Base-by-base conservation (phyloP, 2,329 filamentous ascomycete species). In the Fusarium mundagurra region DNA sequence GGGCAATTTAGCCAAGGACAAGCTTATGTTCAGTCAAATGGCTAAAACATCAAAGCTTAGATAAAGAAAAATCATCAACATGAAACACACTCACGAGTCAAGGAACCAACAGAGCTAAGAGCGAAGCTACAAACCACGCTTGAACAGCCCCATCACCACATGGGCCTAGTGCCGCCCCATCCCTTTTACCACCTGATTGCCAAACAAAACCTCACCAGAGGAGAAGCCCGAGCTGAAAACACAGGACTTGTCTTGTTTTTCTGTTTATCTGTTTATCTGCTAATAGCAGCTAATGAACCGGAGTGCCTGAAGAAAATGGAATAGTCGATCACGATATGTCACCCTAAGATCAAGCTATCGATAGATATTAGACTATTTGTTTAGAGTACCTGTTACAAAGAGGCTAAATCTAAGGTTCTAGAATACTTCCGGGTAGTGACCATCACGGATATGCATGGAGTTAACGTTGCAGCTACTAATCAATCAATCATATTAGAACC, bases 181-280 rank as follows among this genome's bases (percentile, higher is more conserved):
- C 39, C 33, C 29, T 54, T 36, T 22, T 11, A 64, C 44, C 51
- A 65, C 67, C 67, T 70, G 67, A 70, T 34, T 48, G 44, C 60
- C 66, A 53, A 54, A 70, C 67, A n/a, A 27, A 24, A 20, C 27
- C 41, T 57, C 57, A 36, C 38, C 17, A 69, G 33, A 54, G 29
- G 44, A 16, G 38, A 41, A 6, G 39, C 13, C 14, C 17, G 20
- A 34, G 29, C 7, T 34, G 27, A 38, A 50, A 44, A n/a, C 3
- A 50, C 7, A 53, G 29, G 8, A 62, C 13, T 29, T 62, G 24
- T 10, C 43, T 44, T 18, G n/a, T 20, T 22, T 38, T n/a, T n/a
- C n/a, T 11, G 9, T 18, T 38, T 10, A 6, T 20, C 24, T 69
- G 11, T 41, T 41, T 31, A 33, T 22, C 22, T 29, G 2, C 44